Conservation (phyloP, 2,329 filamentous ascomycete species). For the Microsporum canis region DNA sequence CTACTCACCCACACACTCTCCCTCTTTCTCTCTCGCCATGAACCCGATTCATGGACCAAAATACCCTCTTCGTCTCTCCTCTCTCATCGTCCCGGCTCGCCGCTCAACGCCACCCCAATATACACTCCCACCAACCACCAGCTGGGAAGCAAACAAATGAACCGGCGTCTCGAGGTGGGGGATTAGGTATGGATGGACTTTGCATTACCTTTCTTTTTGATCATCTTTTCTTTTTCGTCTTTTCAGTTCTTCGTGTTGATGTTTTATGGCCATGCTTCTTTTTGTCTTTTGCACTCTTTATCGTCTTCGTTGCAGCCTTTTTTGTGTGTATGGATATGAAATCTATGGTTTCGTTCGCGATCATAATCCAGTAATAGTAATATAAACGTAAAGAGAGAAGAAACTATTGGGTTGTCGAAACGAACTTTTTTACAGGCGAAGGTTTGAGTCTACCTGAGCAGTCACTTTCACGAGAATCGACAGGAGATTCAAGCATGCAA, state of each 20-base stretch:
- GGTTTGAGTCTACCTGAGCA: not conserved
- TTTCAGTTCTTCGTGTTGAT: conserved; percentile 11
- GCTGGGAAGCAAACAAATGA: conserved; percentile 4
- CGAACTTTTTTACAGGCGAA: not conserved
- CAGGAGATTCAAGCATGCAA: no score
- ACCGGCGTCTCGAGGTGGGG: conserved; percentile 9
- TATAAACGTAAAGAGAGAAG: not conserved
- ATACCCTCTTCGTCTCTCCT: not conserved
- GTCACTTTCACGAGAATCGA: not conserved
- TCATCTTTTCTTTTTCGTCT: conserved; percentile 20
- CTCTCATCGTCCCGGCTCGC: not conserved
- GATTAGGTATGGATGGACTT: conserved; percentile 6
- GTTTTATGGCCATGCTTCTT: not conserved
- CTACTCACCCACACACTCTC: not conserved
- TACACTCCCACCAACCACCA: not conserved
- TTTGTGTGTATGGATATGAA: conserved; percentile 4
- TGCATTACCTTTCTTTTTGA: conserved; percentile 1
- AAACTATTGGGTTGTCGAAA: not conserved
- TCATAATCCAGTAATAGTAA: not conserved
- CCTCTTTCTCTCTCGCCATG: not conserved
- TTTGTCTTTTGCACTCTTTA: not conserved
- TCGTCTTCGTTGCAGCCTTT: not conserved
- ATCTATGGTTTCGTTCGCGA: not conserved
- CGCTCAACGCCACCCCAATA: not conserved
- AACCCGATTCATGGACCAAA: not conserved